Evolutionary conservation across 768 basidiomycete genomes (phyloP).

Genomic region (Boletus pseudopeckii): DNA sequence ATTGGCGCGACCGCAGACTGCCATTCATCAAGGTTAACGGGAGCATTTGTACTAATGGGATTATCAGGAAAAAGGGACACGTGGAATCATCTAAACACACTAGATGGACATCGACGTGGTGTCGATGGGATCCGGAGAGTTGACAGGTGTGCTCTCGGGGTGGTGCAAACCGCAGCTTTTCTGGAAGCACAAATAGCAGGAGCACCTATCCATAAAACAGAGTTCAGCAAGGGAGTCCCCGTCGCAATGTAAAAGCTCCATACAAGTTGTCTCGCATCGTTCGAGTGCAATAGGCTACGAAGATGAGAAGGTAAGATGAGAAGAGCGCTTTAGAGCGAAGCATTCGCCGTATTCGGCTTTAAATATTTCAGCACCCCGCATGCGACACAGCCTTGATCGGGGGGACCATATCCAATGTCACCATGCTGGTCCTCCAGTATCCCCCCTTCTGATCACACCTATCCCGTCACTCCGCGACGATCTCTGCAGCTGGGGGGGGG

Average conservation of each 20-base stretch:
- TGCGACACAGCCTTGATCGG: constrained; percentile 5
- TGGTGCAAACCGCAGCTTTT: background rate
- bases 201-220: constrained; percentile 1
- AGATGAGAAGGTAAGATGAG: background rate
- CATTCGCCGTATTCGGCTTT: background rate
- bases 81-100: constrained; percentile 9
- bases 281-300: background rate
- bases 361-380: background rate
- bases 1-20: background rate
- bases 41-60: background rate
- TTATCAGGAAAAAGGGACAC: constrained; percentile 2
- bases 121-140: background rate
- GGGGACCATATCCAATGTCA: too few relatives aligned
- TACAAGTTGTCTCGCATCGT: constrained; percentile 14
- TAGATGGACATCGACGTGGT: background rate
- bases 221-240: background rate
- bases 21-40: background rate
- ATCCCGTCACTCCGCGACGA: too few relatives aligned
- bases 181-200: background rate
- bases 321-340: background rate
- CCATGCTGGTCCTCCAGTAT: too few relatives aligned
- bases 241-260: background rate
- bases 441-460: too few relatives aligned
- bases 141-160: background rate
- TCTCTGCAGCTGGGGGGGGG: too few relatives aligned